A percentile compares a stretch with the other conserved stretches of the same genome.
These are phyloP conservation scores for Afroboletus lepidellus DNA, from an alignment of 1,284 basidiomycete species.

Conservation along the genomic window DNA sequence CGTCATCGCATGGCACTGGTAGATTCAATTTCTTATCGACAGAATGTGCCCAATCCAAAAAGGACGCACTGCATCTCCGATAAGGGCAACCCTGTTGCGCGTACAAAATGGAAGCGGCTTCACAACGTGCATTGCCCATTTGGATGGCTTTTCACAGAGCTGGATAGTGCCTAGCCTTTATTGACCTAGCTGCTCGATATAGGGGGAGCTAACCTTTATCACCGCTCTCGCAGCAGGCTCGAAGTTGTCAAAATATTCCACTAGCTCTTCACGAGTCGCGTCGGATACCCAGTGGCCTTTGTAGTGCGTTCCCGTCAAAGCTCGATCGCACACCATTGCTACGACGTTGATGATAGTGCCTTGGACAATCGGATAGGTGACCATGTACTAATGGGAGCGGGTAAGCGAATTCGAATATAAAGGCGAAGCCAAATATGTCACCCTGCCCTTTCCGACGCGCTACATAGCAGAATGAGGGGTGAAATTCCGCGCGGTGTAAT, in stretches of 20 bases:
- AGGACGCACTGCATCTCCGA: conserved; percentile 37
- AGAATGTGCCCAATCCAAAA: not conserved
- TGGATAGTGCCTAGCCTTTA: not conserved
- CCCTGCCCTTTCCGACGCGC: conserved; percentile 17
- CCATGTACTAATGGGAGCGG: conserved; percentile 34
- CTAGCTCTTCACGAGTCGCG: conserved; percentile 30
- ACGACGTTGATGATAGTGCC: conserved; percentile 44
- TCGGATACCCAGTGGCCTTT: conserved; percentile 38
- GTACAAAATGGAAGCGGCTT: conserved; percentile 34
- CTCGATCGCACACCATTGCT: conserved; percentile 36
- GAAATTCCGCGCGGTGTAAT: not conserved
- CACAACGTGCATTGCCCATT: conserved; percentile 34
- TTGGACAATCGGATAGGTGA: conserved; percentile 44
- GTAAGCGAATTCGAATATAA: not conserved
- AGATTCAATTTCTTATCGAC: not conserved
- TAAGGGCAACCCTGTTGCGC: conserved; percentile 31
- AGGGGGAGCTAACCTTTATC: conserved; percentile 34
- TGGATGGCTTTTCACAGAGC: conserved; percentile 23
- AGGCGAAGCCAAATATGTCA: not conserved
- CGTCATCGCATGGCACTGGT: conserved; percentile 34
- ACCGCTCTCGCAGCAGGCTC: conserved; percentile 44
- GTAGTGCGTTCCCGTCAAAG: conserved; percentile 34
- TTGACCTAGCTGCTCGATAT: too few species aligned
- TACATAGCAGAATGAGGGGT: conserved; percentile 2
- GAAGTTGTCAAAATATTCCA: conserved; percentile 37